Conservation (phyloP, 2,329 filamentous ascomycete genomes). For the Colletotrichum sojae region DNA sequence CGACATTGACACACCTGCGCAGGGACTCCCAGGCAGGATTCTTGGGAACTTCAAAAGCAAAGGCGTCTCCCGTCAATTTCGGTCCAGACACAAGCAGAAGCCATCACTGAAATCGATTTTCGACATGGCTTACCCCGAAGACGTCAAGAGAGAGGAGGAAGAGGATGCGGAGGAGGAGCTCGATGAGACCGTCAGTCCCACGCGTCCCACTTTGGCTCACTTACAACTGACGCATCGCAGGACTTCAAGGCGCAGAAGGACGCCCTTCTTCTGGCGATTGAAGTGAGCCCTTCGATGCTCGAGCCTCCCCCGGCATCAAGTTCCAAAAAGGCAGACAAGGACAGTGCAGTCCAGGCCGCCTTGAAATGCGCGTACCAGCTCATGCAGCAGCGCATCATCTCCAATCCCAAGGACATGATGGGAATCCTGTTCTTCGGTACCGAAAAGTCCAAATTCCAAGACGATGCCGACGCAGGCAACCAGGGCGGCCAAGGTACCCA, state of each 20-base stretch:
- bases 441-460: slow-evolving; percentile 83
- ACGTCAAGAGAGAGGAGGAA: slow-evolving; percentile 68
- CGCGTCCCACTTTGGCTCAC: slow-evolving; percentile 6
- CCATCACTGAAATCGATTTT: not conserved
- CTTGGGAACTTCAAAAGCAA: not conserved
- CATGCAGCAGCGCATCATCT: slow-evolving; percentile 99
- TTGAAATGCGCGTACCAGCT: slow-evolving; percentile 94
- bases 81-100: not conserved
- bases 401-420: slow-evolving; percentile 97
- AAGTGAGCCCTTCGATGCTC: slow-evolving; percentile 92
- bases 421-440: slow-evolving; percentile 94
- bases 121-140: slow-evolving; percentile 55
- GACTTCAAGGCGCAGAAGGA: slow-evolving; percentile 94
- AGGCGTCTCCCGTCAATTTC: not conserved
- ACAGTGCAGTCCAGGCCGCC: slow-evolving; percentile 85
- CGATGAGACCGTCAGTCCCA: slow-evolving; percentile 71
- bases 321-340: slow-evolving; percentile 82
- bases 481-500: slow-evolving; percentile 73
- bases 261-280: slow-evolving; percentile 97
- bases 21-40: too few relatives aligned
- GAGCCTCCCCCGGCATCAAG: slow-evolving; percentile 72
- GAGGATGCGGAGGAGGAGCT: slow-evolving; percentile 74
- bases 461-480: slow-evolving; percentile 62
- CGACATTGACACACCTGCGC: not conserved
- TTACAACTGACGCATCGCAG: slow-evolving; percentile 58